A percentile compares a stretch with the other conserved stretches of the same genome.
phyloP scores from a whole-genome alignment of 495 filamentous ascomycete genomes.

The Lindgomyces ingoldianus region DNA sequence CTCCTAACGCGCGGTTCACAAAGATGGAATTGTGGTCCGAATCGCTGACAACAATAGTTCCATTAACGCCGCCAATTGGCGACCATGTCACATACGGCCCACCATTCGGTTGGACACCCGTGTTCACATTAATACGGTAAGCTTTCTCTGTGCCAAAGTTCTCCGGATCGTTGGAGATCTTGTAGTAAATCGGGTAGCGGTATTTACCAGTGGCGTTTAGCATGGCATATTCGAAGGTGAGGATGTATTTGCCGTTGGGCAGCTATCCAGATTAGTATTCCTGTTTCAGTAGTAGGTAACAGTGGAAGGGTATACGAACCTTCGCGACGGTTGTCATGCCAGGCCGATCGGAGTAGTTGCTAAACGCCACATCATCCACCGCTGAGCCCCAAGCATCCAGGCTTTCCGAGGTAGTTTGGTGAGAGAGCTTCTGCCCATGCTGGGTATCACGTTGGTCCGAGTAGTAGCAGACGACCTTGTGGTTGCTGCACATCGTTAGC shows the following conservation, averaged over 20 bases:
- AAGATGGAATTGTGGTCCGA: conserved; percentile 56
- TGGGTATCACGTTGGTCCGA: conserved; percentile 64
- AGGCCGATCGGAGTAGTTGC: conserved; percentile 59
- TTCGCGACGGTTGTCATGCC: conserved; percentile 63
- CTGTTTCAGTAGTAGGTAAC: too few relatives aligned
- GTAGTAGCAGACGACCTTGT: conserved; percentile 63
- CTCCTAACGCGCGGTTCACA: conserved; percentile 58
- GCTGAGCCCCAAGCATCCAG: conserved; percentile 56
- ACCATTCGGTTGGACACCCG: conserved; percentile 52
- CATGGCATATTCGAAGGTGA: conserved; percentile 60
- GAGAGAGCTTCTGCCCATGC: conserved; percentile 62
- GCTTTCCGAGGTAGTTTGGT: conserved; percentile 60
- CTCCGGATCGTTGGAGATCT: conserved; percentile 54
- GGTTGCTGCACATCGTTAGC: background rate
- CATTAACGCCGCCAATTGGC: conserved; percentile 36
- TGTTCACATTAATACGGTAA: conserved; percentile 48
- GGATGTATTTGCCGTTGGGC: conserved; percentile 61
- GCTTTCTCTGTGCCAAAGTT: conserved; percentile 50
- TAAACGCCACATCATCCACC: conserved; percentile 61
- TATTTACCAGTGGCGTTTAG: conserved; percentile 39
- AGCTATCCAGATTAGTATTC: conserved; percentile 47
- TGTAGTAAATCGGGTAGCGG: conserved; percentile 61
- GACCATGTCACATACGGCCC: conserved; percentile 43
- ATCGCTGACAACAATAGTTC: conserved; percentile 54
- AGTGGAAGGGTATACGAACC: background rate